A percentile compares a stretch with the other conserved stretches of the same genome.
Evolutionary conservation across 2,329 filamentous ascomycete species (phyloP).

Genomic region (Aspergillus tubingensis): DNA sequence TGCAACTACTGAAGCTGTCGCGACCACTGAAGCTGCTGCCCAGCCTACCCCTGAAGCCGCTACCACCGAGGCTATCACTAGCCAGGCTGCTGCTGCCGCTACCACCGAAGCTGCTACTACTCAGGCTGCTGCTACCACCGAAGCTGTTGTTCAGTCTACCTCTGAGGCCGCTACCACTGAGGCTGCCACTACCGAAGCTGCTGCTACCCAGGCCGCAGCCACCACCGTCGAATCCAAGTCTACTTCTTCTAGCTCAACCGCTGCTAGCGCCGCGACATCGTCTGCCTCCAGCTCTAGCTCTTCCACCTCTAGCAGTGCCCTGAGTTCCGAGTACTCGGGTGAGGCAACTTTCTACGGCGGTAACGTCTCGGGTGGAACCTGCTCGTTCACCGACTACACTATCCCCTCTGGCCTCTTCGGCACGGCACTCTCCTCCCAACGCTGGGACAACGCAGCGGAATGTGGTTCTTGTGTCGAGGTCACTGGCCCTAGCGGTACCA

Average conservation of each 20-base stretch:
- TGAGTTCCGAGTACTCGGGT: slow-evolving; percentile 34
- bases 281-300: slow-evolving; percentile 11
- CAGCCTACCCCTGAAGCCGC: not conserved
- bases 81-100: slow-evolving; percentile 1
- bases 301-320: slow-evolving; percentile 13
- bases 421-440: slow-evolving; percentile 60
- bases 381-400: slow-evolving; percentile 65
- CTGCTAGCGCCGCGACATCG: slow-evolving; percentile 6
- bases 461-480: slow-evolving; percentile 66
- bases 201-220: not conserved
- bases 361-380: slow-evolving; percentile 61
- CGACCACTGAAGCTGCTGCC: slow-evolving; percentile 5
- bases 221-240: not conserved
- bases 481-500: slow-evolving; percentile 52
- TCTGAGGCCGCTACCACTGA: slow-evolving; percentile 8
- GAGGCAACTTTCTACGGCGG: slow-evolving; percentile 58
- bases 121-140: slow-evolving; percentile 8
- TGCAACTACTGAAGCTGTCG: not conserved
- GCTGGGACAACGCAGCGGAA: slow-evolving; percentile 56
- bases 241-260: slow-evolving; percentile 12
- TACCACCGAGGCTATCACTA: not conserved
- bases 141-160: slow-evolving; percentile 1
- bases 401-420: slow-evolving; percentile 60
- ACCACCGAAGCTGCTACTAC: slow-evolving; percentile 7
- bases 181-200: slow-evolving; percentile 5